These are phyloP conservation scores for Grosmannia penicillata DNA, from an alignment of 2,329 filamentous ascomycete genomes.

Conservation along the genomic window DNA sequence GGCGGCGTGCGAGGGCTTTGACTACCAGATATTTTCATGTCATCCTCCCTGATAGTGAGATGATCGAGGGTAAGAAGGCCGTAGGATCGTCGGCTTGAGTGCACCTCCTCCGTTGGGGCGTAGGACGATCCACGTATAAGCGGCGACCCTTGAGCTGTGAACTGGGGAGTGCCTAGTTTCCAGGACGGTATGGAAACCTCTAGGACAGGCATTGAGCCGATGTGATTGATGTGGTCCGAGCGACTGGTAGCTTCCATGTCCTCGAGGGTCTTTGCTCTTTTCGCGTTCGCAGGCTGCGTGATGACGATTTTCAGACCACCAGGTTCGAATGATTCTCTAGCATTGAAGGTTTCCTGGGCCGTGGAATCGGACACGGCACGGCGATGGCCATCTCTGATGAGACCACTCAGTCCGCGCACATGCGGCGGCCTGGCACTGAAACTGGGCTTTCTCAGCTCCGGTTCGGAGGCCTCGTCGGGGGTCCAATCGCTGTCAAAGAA, in stretches of 20 bases:
- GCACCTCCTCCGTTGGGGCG: slow-evolving; percentile 57
- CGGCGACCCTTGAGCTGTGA: slow-evolving; percentile 61
- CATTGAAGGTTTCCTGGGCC: slow-evolving; percentile 44
- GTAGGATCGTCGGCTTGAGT: slow-evolving; percentile 37
- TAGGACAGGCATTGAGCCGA: slow-evolving; percentile 39
- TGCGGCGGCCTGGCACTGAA: not conserved
- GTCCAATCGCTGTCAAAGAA: slow-evolving; percentile 27
- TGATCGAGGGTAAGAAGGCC: not conserved
- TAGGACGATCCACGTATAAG: slow-evolving; percentile 71
- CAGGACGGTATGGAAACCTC: slow-evolving; percentile 73
- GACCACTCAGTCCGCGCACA: not conserved
- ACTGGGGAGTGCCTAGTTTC: slow-evolving; percentile 66
- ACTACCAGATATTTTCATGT: too few species aligned
- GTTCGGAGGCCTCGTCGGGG: slow-evolving; percentile 23
- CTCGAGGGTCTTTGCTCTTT: slow-evolving; percentile 48
- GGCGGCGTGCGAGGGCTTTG: too few species aligned
- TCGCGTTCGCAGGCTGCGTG: slow-evolving; percentile 49
- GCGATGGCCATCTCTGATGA: slow-evolving; percentile 25
- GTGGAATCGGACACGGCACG: slow-evolving; percentile 68
- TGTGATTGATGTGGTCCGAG: too few species aligned
- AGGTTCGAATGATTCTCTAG: slow-evolving; percentile 39
- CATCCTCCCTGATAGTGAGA: slow-evolving; percentile 24
- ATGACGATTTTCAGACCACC: slow-evolving; percentile 71
- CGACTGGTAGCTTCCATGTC: slow-evolving; percentile 26
- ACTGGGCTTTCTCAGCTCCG: slow-evolving; percentile 12